Conservation (phyloP, 371 early-diverging fungal species). For the Cokeromyces recurvatus region DNA sequence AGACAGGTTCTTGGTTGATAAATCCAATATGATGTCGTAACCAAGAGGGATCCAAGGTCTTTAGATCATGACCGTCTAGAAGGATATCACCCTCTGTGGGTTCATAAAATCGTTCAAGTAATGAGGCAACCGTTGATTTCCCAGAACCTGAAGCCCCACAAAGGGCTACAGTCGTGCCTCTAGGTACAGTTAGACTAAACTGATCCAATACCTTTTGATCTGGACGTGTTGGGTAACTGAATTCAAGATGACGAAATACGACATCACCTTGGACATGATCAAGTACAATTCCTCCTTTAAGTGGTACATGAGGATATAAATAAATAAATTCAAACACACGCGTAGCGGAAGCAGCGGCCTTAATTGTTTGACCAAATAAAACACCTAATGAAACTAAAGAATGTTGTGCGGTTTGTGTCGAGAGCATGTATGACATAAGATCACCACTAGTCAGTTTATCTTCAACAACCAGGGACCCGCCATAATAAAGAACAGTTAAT, state of each 20-base stretch:
- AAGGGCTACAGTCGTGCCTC: constrained; percentile 60
- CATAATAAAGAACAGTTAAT: constrained; percentile 68
- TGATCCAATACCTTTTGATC: constrained; percentile 54
- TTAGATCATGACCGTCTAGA: constrained; percentile 54
- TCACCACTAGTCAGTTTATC: constrained; percentile 68
- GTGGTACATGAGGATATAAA: constrained; percentile 40
- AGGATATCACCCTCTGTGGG: constrained; percentile 50
- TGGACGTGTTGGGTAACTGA: constrained; percentile 63
- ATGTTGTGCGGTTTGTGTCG: constrained; percentile 73
- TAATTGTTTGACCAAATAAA: constrained; percentile 75
- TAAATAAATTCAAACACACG: constrained; percentile 72
- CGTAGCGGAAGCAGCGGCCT: constrained; percentile 56
- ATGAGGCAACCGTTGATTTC: constrained; percentile 66
- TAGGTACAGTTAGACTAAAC: constrained; percentile 61
- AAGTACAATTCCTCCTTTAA: constrained; percentile 41
- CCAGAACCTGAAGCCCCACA: constrained; percentile 66
- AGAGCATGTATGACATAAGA: constrained; percentile 72
- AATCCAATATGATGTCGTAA: constrained; percentile 61
- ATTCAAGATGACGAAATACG: constrained; percentile 62
- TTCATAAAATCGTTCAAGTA: constrained; percentile 69
- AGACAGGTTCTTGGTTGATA: constrained; percentile 71
- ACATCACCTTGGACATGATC: constrained; percentile 42
- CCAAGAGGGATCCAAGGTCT: constrained; percentile 53
- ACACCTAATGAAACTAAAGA: constrained; percentile 70
- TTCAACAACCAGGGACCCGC: constrained; percentile 65